Percentiles rank a stretch among this genome's conserved stretches.
These are phyloP conservation scores for Medakamo hakoo DNA, from an alignment of 139 green algal species.

Conservation along the genomic window DNA sequence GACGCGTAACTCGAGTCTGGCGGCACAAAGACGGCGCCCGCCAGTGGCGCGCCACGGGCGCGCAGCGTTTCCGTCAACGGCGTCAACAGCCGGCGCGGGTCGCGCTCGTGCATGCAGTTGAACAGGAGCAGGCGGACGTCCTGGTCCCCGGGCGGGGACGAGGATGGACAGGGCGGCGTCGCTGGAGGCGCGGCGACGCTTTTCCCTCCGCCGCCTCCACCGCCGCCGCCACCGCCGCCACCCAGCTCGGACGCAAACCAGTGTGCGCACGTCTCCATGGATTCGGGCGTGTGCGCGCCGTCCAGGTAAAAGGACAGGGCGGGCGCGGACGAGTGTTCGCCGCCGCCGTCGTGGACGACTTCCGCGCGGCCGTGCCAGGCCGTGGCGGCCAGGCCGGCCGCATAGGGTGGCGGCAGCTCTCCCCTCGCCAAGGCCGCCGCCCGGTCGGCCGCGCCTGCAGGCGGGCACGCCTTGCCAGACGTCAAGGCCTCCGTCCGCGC, in stretches of 20 bases:
- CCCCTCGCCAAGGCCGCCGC: slow-evolving; percentile 6
- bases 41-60: slow-evolving; percentile 13
- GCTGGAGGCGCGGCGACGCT: too few relatives aligned
- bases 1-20: slow-evolving; percentile 31
- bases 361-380: slow-evolving; percentile 48
- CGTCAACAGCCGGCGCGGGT: slow-evolving; percentile 56
- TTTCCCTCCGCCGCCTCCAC: background rate
- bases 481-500: too few relatives aligned
- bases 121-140: slow-evolving; percentile 63
- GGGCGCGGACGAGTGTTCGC: background rate
- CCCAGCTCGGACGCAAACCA: slow-evolving; percentile 64
- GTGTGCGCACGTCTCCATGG: slow-evolving; percentile 63
- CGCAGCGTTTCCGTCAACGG: slow-evolving; percentile 30
- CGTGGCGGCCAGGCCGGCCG: slow-evolving; percentile 30
- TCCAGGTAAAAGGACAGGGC: slow-evolving; percentile 80
- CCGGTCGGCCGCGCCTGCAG: slow-evolving; percentile 9
- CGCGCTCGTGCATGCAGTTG: slow-evolving; percentile 83
- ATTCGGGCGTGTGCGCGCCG: slow-evolving; percentile 88
- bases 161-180: background rate
- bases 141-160: background rate
- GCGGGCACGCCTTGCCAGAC: too few relatives aligned
- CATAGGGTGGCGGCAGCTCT: slow-evolving; percentile 38
- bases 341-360: slow-evolving; percentile 10
- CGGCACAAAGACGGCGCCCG: slow-evolving; percentile 56
- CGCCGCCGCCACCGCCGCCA: background rate